Conservation (phyloP, 805 yeast genomes). For the Cyberlindnera veronae region DNA sequence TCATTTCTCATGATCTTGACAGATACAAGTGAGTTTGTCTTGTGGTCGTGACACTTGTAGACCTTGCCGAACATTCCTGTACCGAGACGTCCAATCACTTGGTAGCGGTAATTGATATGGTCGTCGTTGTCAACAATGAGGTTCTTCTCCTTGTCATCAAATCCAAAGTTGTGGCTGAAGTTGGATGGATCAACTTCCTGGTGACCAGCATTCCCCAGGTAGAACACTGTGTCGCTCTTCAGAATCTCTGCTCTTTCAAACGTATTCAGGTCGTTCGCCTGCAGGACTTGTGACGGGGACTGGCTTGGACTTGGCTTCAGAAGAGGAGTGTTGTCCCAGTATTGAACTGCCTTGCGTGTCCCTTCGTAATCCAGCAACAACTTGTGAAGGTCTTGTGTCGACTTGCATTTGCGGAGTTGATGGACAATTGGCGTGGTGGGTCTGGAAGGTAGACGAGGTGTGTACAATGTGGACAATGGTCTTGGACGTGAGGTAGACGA, state of each 20-base stretch:
- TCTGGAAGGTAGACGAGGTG: constrained; percentile 7
- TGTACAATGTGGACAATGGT: constrained; percentile 3
- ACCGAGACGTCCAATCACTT: constrained; percentile 58
- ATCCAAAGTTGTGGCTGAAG: constrained; percentile 42
- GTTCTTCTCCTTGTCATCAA: constrained; percentile 67
- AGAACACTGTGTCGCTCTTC: constrained; percentile 47
- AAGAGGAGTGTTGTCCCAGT: constrained; percentile 6
- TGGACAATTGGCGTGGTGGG: constrained; percentile 4
- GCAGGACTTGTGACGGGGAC: constrained; percentile 1
- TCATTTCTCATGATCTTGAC: constrained; percentile 75
- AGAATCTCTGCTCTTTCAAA: constrained; percentile 62
- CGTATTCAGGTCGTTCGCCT: constrained; percentile 34
- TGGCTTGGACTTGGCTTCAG: background rate
- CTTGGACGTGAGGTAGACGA: constrained; percentile 4
- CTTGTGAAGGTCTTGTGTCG: constrained; percentile 9
- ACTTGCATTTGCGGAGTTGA: constrained; percentile 5
- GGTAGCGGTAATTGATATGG: constrained; percentile 73
- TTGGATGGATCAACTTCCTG: constrained; percentile 7
- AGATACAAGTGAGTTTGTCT: constrained; percentile 55
- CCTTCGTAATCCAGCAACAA: constrained; percentile 12
- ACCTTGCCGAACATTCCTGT: constrained; percentile 85
- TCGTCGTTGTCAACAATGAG: constrained; percentile 55
- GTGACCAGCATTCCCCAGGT: constrained; percentile 36
- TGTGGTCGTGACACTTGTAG: constrained; percentile 64
- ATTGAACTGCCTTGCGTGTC: constrained; percentile 11